Conservation (phyloP, 2,329 filamentous ascomycete genomes). For the Biscogniauxia marginata region DNA sequence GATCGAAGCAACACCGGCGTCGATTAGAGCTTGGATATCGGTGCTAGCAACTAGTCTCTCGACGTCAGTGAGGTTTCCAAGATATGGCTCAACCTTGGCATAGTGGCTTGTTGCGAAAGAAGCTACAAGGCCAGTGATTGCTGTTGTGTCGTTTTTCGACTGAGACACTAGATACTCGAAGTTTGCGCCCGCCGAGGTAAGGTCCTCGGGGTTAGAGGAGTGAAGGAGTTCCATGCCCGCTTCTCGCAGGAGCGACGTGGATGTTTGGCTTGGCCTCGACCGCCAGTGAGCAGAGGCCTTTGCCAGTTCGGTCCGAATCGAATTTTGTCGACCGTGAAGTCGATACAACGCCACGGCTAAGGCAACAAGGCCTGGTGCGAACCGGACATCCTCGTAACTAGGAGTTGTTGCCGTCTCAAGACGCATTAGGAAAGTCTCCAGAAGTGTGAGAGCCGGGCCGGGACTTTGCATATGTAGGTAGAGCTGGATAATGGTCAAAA, state of each 20-base stretch:
- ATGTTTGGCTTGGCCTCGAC: slow-evolving; percentile 50
- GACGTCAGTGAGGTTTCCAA: slow-evolving; percentile 59
- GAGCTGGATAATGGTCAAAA: slow-evolving; percentile 78
- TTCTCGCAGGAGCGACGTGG: slow-evolving; percentile 71
- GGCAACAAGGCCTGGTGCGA: slow-evolving; percentile 81
- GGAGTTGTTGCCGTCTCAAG: slow-evolving; percentile 61
- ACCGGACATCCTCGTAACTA: slow-evolving; percentile 67
- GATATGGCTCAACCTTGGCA: slow-evolving; percentile 52
- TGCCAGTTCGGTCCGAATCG: slow-evolving; percentile 70
- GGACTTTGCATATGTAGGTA: slow-evolving; percentile 72
- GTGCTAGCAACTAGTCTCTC: slow-evolving; percentile 59
- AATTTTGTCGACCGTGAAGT: slow-evolving; percentile 68
- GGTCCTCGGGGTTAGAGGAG: slow-evolving; percentile 67
- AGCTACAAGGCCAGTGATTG: slow-evolving; percentile 82
- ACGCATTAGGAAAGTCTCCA: slow-evolving; percentile 72
- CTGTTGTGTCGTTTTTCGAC: slow-evolving; percentile 65
- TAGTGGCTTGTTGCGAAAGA: slow-evolving; percentile 66
- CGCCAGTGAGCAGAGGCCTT: slow-evolving; percentile 83
- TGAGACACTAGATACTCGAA: slow-evolving; percentile 70
- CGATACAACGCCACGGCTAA: slow-evolving; percentile 77
- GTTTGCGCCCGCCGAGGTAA: slow-evolving; percentile 70
- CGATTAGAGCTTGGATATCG: slow-evolving; percentile 61
- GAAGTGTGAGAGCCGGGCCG: slow-evolving; percentile 68
- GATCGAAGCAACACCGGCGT: slow-evolving; percentile 60
- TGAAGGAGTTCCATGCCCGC: slow-evolving; percentile 81